Base-by-base conservation (phyloP, 306 rosid species). In the Quercus robur region DNA sequence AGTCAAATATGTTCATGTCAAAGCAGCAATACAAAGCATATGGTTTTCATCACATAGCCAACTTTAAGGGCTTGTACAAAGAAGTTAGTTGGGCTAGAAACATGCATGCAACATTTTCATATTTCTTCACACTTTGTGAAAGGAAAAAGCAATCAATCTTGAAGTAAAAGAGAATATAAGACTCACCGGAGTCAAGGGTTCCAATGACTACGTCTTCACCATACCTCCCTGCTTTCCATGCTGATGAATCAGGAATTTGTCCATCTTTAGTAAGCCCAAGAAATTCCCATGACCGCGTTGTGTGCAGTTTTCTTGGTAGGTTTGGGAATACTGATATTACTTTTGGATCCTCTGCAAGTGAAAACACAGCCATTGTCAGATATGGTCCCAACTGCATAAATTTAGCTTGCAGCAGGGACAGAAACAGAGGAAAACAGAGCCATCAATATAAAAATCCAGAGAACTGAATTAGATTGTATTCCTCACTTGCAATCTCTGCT, bases 261-360 rank as follows among this genome's bases (percentile, higher is more conserved):
- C 67, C 79, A 12, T 77, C 59, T 18, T 28, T 56, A 23, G 85
- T 86, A 6, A 87, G 5, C n/a, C 89, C 85, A 13, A 92, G 81
- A 85, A 90, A 92, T 21, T 81, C 85, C 93, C 97, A 92, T 56
- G 95, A 87, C 64, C 78, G 80, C 0, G 97, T 90, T 26, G 95
- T 92, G 15, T 87, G 93, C 54, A 89, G 61, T 57, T 87, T 51
- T 59, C 81, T 77, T 56, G 85, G 86, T 76, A 77, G 75, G 89
- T 89, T 90, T 70, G 46, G 28, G 64, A 89, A 90, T 7, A 92
- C 83, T 18, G 93, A 89, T 18, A 87, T 83, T 18, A 92, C 93
- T 38, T 41, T 78, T 61, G 93, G 97, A 77, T 84, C 74, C 54
- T 77, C 93, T 92, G 75, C 67, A 46, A 46, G 54, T 46, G 54